These are phyloP conservation scores for Apiospora sp. DNA, from an alignment of 2,329 filamentous ascomycete genomes.

Conservation along the genomic window DNA sequence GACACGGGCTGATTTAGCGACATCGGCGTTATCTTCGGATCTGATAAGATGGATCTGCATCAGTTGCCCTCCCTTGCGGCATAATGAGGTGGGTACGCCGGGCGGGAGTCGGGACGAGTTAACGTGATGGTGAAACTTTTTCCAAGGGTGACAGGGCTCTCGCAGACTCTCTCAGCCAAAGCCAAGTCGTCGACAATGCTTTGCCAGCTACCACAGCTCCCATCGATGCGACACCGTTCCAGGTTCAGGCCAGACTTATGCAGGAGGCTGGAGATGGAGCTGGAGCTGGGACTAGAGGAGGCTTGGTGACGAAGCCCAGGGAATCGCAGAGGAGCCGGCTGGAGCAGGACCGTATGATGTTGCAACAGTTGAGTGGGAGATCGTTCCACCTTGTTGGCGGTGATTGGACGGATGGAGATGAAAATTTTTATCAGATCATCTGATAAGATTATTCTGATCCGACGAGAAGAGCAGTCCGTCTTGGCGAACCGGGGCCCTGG, in stretches of 20 bases:
- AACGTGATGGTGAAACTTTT: constrained; percentile 17
- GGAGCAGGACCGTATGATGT: background rate
- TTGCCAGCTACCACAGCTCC: background rate
- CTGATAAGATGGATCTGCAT: constrained; percentile 58
- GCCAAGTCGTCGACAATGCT: background rate
- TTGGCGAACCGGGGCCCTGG: constrained; percentile 29
- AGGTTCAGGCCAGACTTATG: background rate
- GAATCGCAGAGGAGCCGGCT: background rate
- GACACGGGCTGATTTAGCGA: constrained; percentile 38
- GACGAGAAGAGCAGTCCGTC: constrained; percentile 15
- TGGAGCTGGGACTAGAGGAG: background rate
- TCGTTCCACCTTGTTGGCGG: background rate
- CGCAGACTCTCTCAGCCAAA: too few relatives aligned
- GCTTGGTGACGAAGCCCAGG: constrained; percentile 2
- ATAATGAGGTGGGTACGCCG: constrained; percentile 8
- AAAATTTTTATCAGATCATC: constrained; percentile 61
- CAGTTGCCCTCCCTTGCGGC: constrained; percentile 25
- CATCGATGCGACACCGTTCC: background rate
- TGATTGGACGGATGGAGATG: constrained; percentile 28
- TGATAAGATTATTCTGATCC: constrained; percentile 54
- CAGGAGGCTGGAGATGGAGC: constrained; percentile 8
- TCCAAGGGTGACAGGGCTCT: background rate
- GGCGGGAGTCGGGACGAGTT: constrained; percentile 17
- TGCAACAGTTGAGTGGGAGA: background rate
- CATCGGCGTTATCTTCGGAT: constrained; percentile 61